phyloP scores from a whole-genome alignment of 257 asterid species.

The Nicotiana benthamiana region DNA sequence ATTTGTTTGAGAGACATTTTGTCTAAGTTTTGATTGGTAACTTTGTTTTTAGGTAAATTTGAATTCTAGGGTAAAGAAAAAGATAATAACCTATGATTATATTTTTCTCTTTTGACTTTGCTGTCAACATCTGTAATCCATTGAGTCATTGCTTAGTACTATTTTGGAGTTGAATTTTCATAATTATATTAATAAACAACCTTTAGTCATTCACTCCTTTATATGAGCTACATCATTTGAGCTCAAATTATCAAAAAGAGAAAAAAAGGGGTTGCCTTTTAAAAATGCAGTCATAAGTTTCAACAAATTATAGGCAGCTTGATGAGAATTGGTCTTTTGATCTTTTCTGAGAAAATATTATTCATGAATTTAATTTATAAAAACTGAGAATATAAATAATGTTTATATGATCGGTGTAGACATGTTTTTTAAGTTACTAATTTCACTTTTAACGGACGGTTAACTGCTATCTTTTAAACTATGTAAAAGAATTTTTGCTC shows the following conservation, averaged over 20 bases:
- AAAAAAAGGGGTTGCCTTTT: not conserved
- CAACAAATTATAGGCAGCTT: not conserved
- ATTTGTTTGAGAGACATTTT: not conserved
- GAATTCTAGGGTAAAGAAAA: not conserved
- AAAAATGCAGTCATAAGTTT: not conserved
- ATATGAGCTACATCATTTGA: not conserved
- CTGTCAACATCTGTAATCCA: not conserved
- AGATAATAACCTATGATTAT: not conserved
- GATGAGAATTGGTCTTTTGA: not conserved
- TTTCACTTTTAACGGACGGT: too few species aligned
- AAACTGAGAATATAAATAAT: too few species aligned
- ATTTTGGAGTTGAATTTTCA: conserved; percentile 1
- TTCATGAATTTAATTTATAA: too few species aligned
- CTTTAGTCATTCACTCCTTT: too few species aligned
- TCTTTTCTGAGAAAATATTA: not conserved
- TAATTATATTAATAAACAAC: not conserved
- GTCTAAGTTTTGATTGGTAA: not conserved
- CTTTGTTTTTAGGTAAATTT: not conserved
- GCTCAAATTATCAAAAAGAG: too few species aligned
- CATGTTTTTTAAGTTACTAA: too few species aligned
- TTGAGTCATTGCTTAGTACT: not conserved
- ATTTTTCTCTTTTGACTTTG: not conserved
- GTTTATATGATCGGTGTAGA: not conserved
- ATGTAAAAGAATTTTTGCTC: too few species aligned
- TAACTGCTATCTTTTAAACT: too few species aligned